A percentile compares a stretch with the other conserved stretches of the same genome.
These are phyloP conservation scores for Fragaria vesca DNA, from an alignment of 306 rosid species.

Conservation along the genomic window DNA sequence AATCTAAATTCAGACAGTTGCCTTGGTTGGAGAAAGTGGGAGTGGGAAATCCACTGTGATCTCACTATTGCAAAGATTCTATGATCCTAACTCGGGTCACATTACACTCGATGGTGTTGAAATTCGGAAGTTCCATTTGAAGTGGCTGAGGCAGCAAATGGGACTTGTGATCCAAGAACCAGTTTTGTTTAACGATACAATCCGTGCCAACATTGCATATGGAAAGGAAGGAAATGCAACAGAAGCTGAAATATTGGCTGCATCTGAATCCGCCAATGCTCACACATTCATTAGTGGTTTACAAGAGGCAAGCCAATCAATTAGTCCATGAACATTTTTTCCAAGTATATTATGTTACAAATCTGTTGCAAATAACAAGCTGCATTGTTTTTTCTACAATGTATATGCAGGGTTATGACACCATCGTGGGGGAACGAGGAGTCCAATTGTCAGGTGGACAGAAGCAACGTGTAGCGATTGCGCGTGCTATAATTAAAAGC, in stretches of 20 bases:
- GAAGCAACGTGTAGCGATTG: not conserved
- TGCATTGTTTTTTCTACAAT: not conserved
- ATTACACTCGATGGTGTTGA: constrained; percentile 58
- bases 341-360: not conserved
- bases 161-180: constrained; percentile 73
- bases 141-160: constrained; percentile 68
- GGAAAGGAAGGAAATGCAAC: constrained; percentile 4
- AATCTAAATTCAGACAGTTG: constrained; percentile 50
- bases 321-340: not conserved
- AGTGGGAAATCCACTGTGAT: constrained; percentile 64
- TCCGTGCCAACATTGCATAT: constrained; percentile 60
- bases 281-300: not conserved
- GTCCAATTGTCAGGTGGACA: constrained; percentile 1
- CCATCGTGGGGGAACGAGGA: not conserved
- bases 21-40: constrained; percentile 87
- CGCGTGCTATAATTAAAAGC: not conserved
- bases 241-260: not conserved
- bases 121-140: constrained; percentile 44
- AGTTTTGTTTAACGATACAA: constrained; percentile 53
- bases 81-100: constrained; percentile 60
- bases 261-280: not conserved
- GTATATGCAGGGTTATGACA: not conserved
- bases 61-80: constrained; percentile 59
- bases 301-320: not conserved
- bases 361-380: not conserved